phyloP scores from a whole-genome alignment of 805 yeast genomes.

The Barnettozyma botsteinii region DNA sequence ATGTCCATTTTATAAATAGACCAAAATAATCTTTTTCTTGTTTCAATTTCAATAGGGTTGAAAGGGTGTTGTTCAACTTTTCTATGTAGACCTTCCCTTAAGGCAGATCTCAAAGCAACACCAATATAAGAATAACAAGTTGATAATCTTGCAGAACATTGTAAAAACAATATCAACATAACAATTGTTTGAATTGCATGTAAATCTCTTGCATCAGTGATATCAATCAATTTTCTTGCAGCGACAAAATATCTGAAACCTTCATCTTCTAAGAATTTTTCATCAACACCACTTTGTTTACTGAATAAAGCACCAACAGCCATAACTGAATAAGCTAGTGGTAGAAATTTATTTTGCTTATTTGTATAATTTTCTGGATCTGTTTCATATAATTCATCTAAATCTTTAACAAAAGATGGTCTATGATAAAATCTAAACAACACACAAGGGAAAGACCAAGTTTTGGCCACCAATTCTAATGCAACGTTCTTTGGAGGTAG shows the following conservation, averaged over 20 bases:
- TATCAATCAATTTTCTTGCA: slow-evolving; percentile 73
- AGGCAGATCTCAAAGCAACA: slow-evolving; percentile 74
- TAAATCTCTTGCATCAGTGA: slow-evolving; percentile 74
- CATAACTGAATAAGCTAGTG: slow-evolving; percentile 78
- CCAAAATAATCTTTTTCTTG: slow-evolving; percentile 81
- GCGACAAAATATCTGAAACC: slow-evolving; percentile 78
- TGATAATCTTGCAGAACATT: slow-evolving; percentile 81
- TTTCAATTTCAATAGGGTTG: slow-evolving; percentile 76
- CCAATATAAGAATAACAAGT: slow-evolving; percentile 90
- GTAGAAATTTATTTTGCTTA: slow-evolving; percentile 68
- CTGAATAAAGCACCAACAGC: slow-evolving; percentile 83
- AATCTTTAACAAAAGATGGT: slow-evolving; percentile 68
- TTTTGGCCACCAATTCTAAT: slow-evolving; percentile 59
- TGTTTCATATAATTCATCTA: slow-evolving; percentile 69
- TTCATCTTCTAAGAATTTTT: slow-evolving; percentile 52
- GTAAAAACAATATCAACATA: slow-evolving; percentile 79
- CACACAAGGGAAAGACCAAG: slow-evolving; percentile 85
- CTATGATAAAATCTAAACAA: slow-evolving; percentile 81
- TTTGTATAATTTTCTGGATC: slow-evolving; percentile 68
- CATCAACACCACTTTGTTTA: slow-evolving; percentile 35
- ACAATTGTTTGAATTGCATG: slow-evolving; percentile 81
- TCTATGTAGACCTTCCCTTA: slow-evolving; percentile 79
- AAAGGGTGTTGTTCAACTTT: slow-evolving; percentile 47
- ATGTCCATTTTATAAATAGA: slow-evolving; percentile 88
- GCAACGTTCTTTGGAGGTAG: slow-evolving; percentile 76